Base-by-base conservation (phyloP, 768 basidiomycete species). In the Boletellus ananas region DNA sequence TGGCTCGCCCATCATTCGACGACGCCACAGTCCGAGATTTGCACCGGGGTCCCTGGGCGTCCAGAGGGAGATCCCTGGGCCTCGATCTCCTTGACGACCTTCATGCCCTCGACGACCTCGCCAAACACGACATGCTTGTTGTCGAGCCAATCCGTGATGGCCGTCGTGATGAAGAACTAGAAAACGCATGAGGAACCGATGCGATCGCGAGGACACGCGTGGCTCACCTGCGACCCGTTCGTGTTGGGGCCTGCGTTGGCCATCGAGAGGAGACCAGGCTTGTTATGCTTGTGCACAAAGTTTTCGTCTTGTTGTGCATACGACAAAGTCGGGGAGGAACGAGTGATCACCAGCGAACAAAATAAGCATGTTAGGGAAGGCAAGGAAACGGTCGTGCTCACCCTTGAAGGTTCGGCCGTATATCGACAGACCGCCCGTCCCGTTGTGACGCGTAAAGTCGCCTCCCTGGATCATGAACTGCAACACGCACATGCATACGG, bases 401-500 rank as follows among this genome's bases (percentile, higher is more conserved):
- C 88, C 82, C 37, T 73, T 68, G 68, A 94, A 94, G 63, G 81
- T 84, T 50, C 79, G 76, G 31, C 91, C 92, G 58, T 91, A 94
- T 65, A 92, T 90, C 13, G 87, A 90, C 66, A 83, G 77, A n/a
- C 88, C 88, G 31, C 90, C 88, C 0, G 86, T 90, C 13, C 87
- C 87, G 54, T 90, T 80, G 55, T 79, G 74, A 10, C 70, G 63
- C 27, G 87, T 90, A 69, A 92, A 91, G 70, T 94, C 91, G 21
- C 91, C 91, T 21, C 89, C 91, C 66, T 92, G 90, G 40, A 87
- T 67, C 90, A 92, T 92, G 72, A 88, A 90, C 79, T 79, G 51
- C 8, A 54, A 20, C 27, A 27, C 39, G 23, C 23, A 4, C 17
- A 16, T 43, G 23, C 50, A 35, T 43, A 43, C 13, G n/a, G 13